Evolutionary conservation across 257 asterid genomes (phyloP).

Genomic region (Jacaranda mimosifolia): DNA sequence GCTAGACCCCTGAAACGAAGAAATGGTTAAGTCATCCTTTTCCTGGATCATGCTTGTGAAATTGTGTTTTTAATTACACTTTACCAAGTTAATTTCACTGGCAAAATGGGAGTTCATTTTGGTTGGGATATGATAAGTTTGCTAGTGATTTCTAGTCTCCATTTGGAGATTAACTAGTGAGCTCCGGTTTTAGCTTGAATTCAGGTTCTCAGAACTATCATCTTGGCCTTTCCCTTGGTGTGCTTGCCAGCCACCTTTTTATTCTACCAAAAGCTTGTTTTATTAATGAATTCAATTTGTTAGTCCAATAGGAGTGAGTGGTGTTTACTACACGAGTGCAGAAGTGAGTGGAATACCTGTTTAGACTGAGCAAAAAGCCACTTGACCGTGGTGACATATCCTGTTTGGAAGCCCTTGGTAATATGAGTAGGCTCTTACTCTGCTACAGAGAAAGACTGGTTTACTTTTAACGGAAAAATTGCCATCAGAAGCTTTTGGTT

Average conservation of each 20-base stretch:
- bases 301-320: not conserved
- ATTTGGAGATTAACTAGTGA: slow-evolving; percentile 6
- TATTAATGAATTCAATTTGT: not conserved
- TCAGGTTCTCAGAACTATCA: not conserved
- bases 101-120: slow-evolving; percentile 6
- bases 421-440: too few relatives aligned
- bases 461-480: too few relatives aligned
- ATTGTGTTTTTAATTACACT: slow-evolving; percentile 12
- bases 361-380: too few relatives aligned
- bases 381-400: too few relatives aligned
- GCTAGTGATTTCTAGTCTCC: not conserved
- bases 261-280: not conserved
- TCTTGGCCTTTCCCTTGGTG: not conserved
- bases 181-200: slow-evolving; percentile 34
- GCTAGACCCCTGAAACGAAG: slow-evolving; percentile 60
- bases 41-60: slow-evolving; percentile 21
- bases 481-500: too few relatives aligned
- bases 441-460: too few relatives aligned
- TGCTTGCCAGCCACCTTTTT: slow-evolving; percentile 4
- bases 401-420: too few relatives aligned
- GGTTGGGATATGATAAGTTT: slow-evolving; percentile 11
- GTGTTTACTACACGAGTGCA: too few relatives aligned
- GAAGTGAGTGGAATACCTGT: too few relatives aligned
- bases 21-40: slow-evolving; percentile 47
- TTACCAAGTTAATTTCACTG: slow-evolving; percentile 17